These are phyloP conservation scores for Ormosia semicastrata DNA, from an alignment of 306 rosid genomes.

Conservation along the genomic window DNA sequence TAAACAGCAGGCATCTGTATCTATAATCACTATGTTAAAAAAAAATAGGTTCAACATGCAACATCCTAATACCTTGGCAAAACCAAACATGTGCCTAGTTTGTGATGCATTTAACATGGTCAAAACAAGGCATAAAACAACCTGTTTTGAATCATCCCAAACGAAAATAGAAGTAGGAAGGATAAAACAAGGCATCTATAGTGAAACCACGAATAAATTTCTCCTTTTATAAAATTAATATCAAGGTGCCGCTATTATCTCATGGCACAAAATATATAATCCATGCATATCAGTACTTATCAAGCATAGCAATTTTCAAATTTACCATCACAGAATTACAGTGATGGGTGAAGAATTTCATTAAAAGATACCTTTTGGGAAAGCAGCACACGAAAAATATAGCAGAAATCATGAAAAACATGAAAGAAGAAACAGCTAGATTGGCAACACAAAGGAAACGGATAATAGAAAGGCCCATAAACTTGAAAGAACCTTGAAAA, in stretches of 20 bases:
- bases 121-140: neutral
- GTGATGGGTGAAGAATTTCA: neutral
- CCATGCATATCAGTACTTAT: neutral
- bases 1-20: neutral
- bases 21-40: neutral
- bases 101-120: neutral
- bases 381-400: neutral
- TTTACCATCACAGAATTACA: neutral
- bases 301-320: neutral
- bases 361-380: slow-evolving; percentile 1
- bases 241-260: neutral
- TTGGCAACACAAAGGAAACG: neutral
- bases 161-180: neutral
- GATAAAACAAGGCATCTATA: neutral
- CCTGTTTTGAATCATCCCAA: neutral
- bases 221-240: neutral
- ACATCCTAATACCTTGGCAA: no score
- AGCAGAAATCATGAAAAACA: neutral
- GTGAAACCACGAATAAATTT: neutral
- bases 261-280: neutral
- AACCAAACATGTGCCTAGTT: neutral
- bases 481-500: neutral
- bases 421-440: neutral
- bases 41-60: no score
- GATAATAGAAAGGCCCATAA: neutral